Evolutionary conservation across 2,329 filamentous ascomycete species (phyloP), one percentile per base, ranked within the genome.

Genomic region (Graphilbum sp.): DNA sequence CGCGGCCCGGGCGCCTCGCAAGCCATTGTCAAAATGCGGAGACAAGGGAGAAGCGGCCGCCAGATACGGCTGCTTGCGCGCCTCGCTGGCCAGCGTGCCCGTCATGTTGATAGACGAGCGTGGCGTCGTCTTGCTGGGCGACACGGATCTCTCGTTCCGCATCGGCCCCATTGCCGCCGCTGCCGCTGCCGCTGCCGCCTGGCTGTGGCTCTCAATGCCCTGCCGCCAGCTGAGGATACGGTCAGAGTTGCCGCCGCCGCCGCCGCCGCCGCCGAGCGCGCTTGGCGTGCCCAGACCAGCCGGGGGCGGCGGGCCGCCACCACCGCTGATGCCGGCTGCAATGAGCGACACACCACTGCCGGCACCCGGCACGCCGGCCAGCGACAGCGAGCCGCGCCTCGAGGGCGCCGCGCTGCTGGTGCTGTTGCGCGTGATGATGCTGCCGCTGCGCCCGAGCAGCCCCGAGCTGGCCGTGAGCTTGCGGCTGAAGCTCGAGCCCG

Each of bases 191-290:
- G n/a, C n/a, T n/a, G n/a, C n/a, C n/a, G n/a, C n/a, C n/a, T n/a
- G n/a, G n/a, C n/a, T n/a, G 27, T 29, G 27, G 27, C 48, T 56
- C 34, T 71, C 67, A 12, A 75, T 62, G 17, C 66, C 67, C 39
- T 92, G 84, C 4, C 87, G 75, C 88, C 88, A 98, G 36, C 75
- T 81, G 46, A 92, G 68, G 46, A 95, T 95, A 15, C 83, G 72
- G 45, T 96, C 88, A 1, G 78, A 64, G 38, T 50, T 58, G 12
- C 51, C 60, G n/a, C n/a, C n/a, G n/a, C n/a, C n/a, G n/a, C n/a
- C n/a, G n/a, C n/a, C n/a, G n/a, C n/a, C n/a, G n/a, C n/a, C n/a
- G n/a, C n/a, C n/a, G n/a, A n/a, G n/a, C n/a, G n/a, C n/a, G n/a
- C n/a, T n/a, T n/a, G n/a, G n/a, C n/a, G n/a, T n/a, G n/a, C n/a